Evolutionary conservation across 1,284 basidiomycete genomes (phyloP).

Genomic region (Irpex lacteus): DNA sequence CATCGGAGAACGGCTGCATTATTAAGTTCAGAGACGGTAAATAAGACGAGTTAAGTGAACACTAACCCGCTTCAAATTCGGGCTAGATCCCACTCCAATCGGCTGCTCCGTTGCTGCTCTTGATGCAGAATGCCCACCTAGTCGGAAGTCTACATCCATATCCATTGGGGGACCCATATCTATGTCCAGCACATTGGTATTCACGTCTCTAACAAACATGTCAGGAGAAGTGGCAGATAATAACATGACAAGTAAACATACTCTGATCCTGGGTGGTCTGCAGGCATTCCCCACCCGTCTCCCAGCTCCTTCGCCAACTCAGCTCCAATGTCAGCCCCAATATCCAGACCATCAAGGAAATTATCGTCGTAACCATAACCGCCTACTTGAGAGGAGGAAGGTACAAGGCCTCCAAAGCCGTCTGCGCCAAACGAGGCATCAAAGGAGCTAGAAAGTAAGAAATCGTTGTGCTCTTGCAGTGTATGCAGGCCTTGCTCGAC

Average conservation of each 20-base stretch:
- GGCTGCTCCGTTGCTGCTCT: not conserved
- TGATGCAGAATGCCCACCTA: constrained; percentile 12
- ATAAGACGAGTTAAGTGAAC: not conserved
- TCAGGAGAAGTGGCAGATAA: not conserved
- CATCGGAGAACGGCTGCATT: not conserved
- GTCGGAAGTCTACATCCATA: constrained; percentile 20
- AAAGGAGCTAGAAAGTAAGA: constrained; percentile 63
- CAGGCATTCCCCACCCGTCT: constrained; percentile 55
- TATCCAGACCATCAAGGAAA: constrained; percentile 55
- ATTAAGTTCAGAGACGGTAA: not conserved
- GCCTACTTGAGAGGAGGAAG: constrained; percentile 56
- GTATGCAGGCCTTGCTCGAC: constrained; percentile 54
- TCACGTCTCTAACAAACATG: not conserved
- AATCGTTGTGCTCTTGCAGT: constrained; percentile 66
- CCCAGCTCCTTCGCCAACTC: constrained; percentile 73
- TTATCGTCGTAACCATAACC: constrained; percentile 53
- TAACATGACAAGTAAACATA: not conserved
- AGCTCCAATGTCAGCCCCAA: constrained; percentile 59
- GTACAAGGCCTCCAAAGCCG: constrained; percentile 33
- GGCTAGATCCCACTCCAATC: not conserved
- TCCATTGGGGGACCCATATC: constrained; percentile 12
- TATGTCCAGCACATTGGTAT: not conserved
- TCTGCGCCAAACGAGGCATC: constrained; percentile 51
- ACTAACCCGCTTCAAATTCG: not conserved
- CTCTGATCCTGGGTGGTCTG: constrained; percentile 2